Evolutionary conservation across 805 yeast species (phyloP), one percentile per base, ranked within the genome.

Genomic region (Kluyveromyces starmeri): DNA sequence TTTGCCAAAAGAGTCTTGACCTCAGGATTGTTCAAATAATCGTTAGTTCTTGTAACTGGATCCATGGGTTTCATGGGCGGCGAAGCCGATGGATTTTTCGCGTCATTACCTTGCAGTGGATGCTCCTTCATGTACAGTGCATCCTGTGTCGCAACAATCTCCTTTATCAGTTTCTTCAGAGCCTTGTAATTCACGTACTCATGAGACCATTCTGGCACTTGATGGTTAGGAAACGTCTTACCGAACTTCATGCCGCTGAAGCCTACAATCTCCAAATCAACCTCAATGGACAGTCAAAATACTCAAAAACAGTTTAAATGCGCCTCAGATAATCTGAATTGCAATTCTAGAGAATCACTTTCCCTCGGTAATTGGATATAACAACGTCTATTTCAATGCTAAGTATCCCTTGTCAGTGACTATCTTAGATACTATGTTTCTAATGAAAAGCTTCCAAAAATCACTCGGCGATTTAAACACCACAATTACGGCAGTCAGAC

Each of bases 131-230:
- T 48, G 31, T 34, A 53, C 18, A 47, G 48, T 36, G 38, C 50
- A 16, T 58, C 50, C 46, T 73, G 73, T 29, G 64, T 64, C 4
- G 43, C 44, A 20, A 67, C 71, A 16, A 83, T 71, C 27, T 67
- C 69, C 55, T 83, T 83, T 59, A 89, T 83, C 47, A 75, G 73
- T 50, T 81, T 39, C 14, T 39, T 39, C 20, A 39, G 32, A 22
- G 70, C 74, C 56, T 86, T 89, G 61, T 89, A 89, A 61, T 84
- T 82, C 68, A 89, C 72, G 51, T 89, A 89, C 48, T 70, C 71
- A 38, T 73, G 71, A 32, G 70, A 59, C 97, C 97, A 89, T 59
- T 86, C 95, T 3, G 96, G 96, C 38, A 88, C 85, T 65, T 86
- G 95, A 59, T 89, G 94, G 31, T 82, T 67, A 20, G 75, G 62